Evolutionary conservation across 1,139 yeast species (phyloP).

Genomic region (Spathaspora sp.): DNA sequence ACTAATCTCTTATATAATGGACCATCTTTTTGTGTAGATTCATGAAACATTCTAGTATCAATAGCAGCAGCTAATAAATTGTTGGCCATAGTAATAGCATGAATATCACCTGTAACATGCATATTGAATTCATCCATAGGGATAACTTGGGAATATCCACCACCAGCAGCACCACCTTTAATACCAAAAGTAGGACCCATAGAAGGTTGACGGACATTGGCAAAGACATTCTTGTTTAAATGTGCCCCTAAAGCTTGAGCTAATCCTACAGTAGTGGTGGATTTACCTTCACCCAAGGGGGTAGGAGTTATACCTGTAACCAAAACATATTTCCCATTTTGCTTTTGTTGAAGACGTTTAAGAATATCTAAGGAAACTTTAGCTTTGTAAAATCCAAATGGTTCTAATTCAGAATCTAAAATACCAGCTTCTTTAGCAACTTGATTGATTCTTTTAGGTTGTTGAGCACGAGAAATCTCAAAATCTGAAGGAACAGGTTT

Average conservation of each 20-base stretch:
- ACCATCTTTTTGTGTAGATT: conserved; percentile 86
- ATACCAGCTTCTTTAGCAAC: conserved; percentile 88
- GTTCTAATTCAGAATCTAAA: conserved; percentile 79
- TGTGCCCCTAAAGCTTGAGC: conserved; percentile 97
- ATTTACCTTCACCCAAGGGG: conserved; percentile 97
- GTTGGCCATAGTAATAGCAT: conserved; percentile 95
- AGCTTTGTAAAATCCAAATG: conserved; percentile 90
- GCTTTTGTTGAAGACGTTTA: conserved; percentile 66
- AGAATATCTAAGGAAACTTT: conserved; percentile 77
- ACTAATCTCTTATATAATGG: conserved; percentile 85
- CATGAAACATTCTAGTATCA: conserved; percentile 98
- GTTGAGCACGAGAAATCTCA: conserved; percentile 87
- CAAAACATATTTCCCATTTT: conserved; percentile 84
- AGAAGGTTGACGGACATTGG: conserved; percentile 96
- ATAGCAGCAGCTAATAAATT: conserved; percentile 96
- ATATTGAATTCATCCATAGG: conserved; percentile 99
- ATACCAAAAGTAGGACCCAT: conserved; percentile 99
- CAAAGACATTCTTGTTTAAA: conserved; percentile 80
- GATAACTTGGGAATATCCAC: conserved; percentile 97
- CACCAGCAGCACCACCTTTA: conserved; percentile 99
- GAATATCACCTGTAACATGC: conserved; percentile 98
- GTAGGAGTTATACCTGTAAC: conserved; percentile 99
- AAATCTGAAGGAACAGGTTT: conserved; percentile 93
- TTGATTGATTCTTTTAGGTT: conserved; percentile 78
- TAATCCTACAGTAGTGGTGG: conserved; percentile 94